Evolutionary conservation across 164 flowering plant species (phyloP), one percentile per base, ranked within the genome.

Genomic region (Platanus orientalis): DNA sequence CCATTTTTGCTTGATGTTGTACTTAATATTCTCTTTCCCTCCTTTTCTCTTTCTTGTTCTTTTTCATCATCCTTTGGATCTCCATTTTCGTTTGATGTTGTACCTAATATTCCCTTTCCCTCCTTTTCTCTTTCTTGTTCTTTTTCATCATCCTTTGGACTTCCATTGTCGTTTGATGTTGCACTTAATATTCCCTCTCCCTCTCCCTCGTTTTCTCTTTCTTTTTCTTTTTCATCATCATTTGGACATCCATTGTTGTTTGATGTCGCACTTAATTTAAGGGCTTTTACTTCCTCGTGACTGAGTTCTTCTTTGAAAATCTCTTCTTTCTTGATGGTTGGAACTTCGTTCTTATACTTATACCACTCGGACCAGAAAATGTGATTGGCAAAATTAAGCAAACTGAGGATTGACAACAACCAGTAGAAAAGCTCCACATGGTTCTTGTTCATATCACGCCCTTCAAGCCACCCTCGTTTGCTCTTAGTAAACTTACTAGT

Each of bases 351-450:
- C 48, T 63, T 30, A 20, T 39, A 52, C 20, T 21, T 34, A 12
- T 71, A 71, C 81, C 85, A 79, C 20, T 53, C 69, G 6, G 88
- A 63, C 81, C 88, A 83, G 52, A 79, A 83, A 23, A 83, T 74
- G 66, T 78, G 81, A 72, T 74, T 76, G 25, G 71, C 45, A 76
- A 81, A 83, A 57, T 83, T 83, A 42, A 78, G 51, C 30, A 77
- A 32, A 69, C 85, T 79, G 12, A 83, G 79, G 0, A 32, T 72
- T 1, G 80, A 85, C 11, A 83, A 75, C 54, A 83, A 17, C 85
- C 88, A 83, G 50, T 81, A 83, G 72, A 83, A 83, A 40, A 76
- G 78, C 42, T 83, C 85, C 5, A 81, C 75, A 58, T 80, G 73
- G 60, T 81, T 83, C 42, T 76, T 71, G 77, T 83, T 78, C 56